A percentile compares a stretch with the other conserved stretches of the same genome.
Conservation (phyloP, 345 rosid species). For the Eucalyptus globulus region DNA sequence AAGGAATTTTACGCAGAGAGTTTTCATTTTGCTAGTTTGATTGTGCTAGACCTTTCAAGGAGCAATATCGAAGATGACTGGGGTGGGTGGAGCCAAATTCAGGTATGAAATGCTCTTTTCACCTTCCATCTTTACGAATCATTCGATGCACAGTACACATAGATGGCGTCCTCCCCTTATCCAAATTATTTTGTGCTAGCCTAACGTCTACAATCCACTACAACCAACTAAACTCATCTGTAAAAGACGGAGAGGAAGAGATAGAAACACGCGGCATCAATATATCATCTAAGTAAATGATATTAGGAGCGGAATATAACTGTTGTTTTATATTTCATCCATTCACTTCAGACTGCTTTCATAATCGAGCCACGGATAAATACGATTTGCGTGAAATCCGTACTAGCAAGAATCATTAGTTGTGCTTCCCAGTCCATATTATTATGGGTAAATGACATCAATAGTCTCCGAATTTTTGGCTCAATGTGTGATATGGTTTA, state of each 20-base stretch:
- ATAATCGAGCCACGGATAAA: background rate
- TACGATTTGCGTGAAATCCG: background rate
- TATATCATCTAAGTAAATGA: background rate
- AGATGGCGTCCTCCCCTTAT: background rate
- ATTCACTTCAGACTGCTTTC: background rate
- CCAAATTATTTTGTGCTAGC: background rate
- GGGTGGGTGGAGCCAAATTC: background rate
- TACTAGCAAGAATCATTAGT: background rate
- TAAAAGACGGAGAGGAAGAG: background rate
- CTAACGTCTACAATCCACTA: background rate
- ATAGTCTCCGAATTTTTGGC: accelerated
- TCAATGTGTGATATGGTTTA: accelerated
- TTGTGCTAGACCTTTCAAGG: background rate
- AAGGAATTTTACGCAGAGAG: accelerated
- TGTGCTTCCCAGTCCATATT: background rate
- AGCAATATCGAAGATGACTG: background rate
- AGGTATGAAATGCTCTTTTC: background rate
- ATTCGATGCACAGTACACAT: background rate
- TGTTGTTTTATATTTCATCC: background rate
- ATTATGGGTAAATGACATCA: no score
- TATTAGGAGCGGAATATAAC: background rate
- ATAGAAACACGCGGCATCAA: background rate
- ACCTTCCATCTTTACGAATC: background rate
- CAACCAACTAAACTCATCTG: background rate
- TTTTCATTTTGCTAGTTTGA: background rate